A percentile compares a stretch with the other conserved stretches of the same genome.
Conservation (phyloP, 2,329 filamentous ascomycete species). For the Botryotinia narcissicola region DNA sequence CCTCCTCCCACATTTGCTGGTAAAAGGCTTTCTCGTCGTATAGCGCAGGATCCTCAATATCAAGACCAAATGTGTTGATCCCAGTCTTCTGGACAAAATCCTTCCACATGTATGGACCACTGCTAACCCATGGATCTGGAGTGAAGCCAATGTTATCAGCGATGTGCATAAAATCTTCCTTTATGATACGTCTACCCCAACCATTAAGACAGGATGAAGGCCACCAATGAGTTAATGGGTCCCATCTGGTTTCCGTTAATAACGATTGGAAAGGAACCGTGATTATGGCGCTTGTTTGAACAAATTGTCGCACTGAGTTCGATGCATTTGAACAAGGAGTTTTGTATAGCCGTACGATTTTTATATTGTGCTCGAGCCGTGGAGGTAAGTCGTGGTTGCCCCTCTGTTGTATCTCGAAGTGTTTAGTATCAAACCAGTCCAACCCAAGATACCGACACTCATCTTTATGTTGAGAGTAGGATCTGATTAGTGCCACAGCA, state of each 20-base stretch:
- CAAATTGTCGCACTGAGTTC: neutral
- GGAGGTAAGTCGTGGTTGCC: neutral
- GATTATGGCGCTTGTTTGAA: neutral
- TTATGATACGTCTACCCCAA: neutral
- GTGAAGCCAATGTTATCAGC: neutral
- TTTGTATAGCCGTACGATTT: neutral
- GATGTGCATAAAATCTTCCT: neutral
- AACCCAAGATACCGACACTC: neutral
- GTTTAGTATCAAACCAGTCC: neutral
- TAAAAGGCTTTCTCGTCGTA: slow-evolving; percentile 5
- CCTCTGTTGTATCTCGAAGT: neutral
- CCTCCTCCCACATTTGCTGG: neutral
- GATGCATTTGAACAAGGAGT: neutral
- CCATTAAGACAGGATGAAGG: slow-evolving; percentile 6
- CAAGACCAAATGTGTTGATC: slow-evolving; percentile 4
- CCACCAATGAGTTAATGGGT: neutral
- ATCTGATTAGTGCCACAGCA: neutral
- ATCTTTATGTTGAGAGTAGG: neutral
- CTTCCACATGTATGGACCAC: slow-evolving; percentile 14
- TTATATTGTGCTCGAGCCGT: neutral
- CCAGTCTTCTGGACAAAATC: slow-evolving; percentile 1
- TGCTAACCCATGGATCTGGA: slow-evolving; percentile 6
- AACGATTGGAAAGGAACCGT: neutral
- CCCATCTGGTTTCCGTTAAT: neutral
- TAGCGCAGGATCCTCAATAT: slow-evolving; percentile 6